Evolutionary conservation across 2,329 filamentous ascomycete species (phyloP), one percentile per base, ranked within the genome.

Genomic region (Xylariaceae sp.): DNA sequence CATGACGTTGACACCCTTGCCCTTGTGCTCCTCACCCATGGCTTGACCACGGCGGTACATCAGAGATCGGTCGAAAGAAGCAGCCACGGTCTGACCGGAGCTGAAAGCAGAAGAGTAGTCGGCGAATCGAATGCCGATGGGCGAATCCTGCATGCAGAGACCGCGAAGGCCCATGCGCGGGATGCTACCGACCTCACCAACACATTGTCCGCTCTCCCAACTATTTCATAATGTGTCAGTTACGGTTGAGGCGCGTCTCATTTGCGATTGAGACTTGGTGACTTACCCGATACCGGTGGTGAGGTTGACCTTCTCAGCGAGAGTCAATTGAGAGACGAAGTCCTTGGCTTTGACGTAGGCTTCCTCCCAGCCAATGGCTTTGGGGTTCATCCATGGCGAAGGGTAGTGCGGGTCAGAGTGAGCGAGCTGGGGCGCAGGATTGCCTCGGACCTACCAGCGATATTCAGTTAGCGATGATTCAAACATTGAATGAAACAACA

Each of bases 241-340:
- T 34, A 9, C n/a, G n/a, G n/a, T 45, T 9, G 9, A 35, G 34
- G 7, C 2, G 9, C 10, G 45, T 30, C 44, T 13, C 17, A 8
- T 2, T 45, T 39, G 13, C 4, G 11, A 48, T 3, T 3, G 3
- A 15, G 2, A 18, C 0, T n/a, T 18, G 18, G 76, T 84, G 73
- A 76, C 85, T 73, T 76, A 93, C 83, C 92, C 92, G 64, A 88
- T 84, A 73, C 93, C 93, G 0, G 92, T 97, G 2, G 93, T 97
- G 64, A 99, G 73, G 73, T 97, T 97, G 74, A 97, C 91, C 77
- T 96, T 97, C 74, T 97, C 92, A 9, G 86, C 71, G 42, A 96
- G 80, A 0, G 91, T 96, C 75, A 96, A 76, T 71, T 92, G 86
- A 8, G 88, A 88, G 51, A 97, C 91, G 68, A 96, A 93, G 2